Percentiles rank a stretch among this genome's conserved stretches.
Conservation (phyloP, 257 asterid genomes). For the Cordia subcordata region DNA sequence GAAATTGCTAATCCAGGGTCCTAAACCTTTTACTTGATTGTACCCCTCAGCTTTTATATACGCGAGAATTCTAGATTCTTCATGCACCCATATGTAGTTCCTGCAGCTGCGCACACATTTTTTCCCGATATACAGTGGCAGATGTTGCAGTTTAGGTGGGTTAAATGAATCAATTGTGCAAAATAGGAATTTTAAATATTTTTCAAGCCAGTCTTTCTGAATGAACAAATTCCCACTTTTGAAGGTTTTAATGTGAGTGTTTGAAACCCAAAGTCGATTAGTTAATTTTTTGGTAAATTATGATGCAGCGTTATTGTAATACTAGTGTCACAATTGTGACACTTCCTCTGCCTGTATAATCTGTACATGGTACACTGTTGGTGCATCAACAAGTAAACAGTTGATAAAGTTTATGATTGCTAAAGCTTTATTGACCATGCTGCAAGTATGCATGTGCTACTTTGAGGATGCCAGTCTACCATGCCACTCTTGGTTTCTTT, state of each 20-base stretch:
- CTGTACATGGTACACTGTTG: not conserved
- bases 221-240: not conserved
- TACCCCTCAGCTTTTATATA: no score
- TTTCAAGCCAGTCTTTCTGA: not conserved
- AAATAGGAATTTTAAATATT: not conserved
- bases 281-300: not conserved
- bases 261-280: not conserved
- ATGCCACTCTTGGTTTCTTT: not conserved
- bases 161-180: not conserved
- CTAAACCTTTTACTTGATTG: no score
- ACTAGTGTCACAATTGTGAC: no score
- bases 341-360: no score
- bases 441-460: not conserved
- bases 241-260: not conserved
- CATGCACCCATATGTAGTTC: no score
- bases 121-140: not conserved
- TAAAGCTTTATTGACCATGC: not conserved
- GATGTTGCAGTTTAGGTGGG: not conserved
- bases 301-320: not conserved
- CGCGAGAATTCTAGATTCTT: no score
- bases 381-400: not conserved
- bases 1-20: no score
- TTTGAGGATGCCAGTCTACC: not conserved
- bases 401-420: not conserved
- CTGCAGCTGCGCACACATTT: no score